Evolutionary conservation across 805 yeast genomes (phyloP), one percentile per base, ranked within the genome.

Genomic region (Hanseniaspora vineae): DNA sequence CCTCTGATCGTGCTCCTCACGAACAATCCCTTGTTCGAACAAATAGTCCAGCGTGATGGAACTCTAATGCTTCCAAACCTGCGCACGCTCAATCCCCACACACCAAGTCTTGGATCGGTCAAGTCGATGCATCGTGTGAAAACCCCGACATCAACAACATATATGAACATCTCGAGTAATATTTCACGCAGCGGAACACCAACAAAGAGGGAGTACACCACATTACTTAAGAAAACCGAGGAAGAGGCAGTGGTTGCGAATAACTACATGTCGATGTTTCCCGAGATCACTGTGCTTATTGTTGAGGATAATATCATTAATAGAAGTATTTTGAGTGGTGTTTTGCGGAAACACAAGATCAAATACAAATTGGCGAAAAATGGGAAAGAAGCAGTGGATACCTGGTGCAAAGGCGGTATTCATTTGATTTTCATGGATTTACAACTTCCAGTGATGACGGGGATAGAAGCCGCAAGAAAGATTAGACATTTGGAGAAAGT

Each of bases 301-400:
- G 98, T 92, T 10, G 99, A 92, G 64, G 99, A 92, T 70, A 92
- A 92, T 64, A 81, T 88, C 35, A 89, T 92, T 58, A 92, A 92
- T 65, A 94, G 86, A 66, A 84, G 85, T 44, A 89, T 92, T 71
- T 71, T 92, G 61, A 92, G 89, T 15, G 84, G 94, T 14, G 90
- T 88, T 57, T 70, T 92, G 62, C 75, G 87, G 54, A 83, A 86
- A 53, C 90, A 90, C 58, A 77, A 84, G 49, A 89, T 92, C 31
- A 82, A 81, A 42, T 87, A 81, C 54, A 81, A 81, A 51, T 80
- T 88, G 42, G 97, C 97, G 4, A 82, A 84, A 50, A 90, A 88
- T 55, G 99, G 99, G 31, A 78, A 81, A 55, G 97, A 92, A 59
- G 99, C 98, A 1, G 76, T 92, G 2, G 95, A 88, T 52, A 84